Percentiles rank a stretch among this genome's conserved stretches.
Evolutionary conservation across 768 basidiomycete genomes (phyloP).

Genomic region (Hericium erinaceus): DNA sequence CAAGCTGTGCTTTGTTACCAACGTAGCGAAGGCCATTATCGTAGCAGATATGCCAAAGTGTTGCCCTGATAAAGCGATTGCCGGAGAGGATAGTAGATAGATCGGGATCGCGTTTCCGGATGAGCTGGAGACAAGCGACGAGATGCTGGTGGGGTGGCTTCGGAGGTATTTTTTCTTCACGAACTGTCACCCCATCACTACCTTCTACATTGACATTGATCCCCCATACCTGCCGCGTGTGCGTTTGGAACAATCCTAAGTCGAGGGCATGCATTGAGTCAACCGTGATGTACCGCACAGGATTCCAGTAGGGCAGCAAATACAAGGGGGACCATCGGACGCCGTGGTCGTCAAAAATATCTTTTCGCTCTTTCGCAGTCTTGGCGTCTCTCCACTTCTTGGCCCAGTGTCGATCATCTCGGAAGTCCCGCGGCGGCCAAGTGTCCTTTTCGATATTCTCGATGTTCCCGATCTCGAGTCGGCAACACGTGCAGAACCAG

Average conservation of each 20-base stretch:
- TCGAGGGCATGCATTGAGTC: neutral
- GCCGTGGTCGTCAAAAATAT: neutral
- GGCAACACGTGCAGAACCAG: neutral
- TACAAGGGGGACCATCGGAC: neutral
- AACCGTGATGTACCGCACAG: neutral
- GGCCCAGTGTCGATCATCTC: neutral
- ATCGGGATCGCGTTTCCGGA: neutral
- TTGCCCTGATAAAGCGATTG: neutral
- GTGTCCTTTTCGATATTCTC: neutral
- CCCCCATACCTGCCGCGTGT: constrained; percentile 14
- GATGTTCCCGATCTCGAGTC: neutral
- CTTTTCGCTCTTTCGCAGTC: neutral
- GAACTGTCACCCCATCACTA: too few relatives aligned
- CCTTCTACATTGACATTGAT: too few relatives aligned
- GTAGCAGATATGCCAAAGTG: constrained; percentile 8
- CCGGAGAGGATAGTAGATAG: neutral
- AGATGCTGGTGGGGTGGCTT: neutral
- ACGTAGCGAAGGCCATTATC: constrained; percentile 2
- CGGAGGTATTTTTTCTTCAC: neutral
- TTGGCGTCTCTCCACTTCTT: neutral
- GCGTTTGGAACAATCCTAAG: neutral
- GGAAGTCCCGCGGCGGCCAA: neutral
- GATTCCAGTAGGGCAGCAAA: neutral
- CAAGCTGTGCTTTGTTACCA: constrained; percentile 2
- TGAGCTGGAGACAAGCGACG: neutral